These are phyloP conservation scores for Chalciporus piperatus DNA, from an alignment of 768 basidiomycete genomes.

Conservation along the genomic window DNA sequence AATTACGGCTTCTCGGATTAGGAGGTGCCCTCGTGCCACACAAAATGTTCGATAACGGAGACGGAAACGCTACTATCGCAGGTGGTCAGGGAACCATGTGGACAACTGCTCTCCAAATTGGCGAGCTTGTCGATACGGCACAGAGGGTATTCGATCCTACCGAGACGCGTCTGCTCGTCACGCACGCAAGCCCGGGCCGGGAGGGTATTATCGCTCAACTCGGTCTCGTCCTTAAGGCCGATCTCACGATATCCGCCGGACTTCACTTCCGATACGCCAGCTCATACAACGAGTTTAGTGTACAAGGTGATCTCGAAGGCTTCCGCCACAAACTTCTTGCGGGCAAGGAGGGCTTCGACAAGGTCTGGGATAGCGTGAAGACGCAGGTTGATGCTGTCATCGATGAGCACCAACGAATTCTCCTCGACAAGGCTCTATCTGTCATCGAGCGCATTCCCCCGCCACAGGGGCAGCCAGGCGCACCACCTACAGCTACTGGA, in stretches of 20 bases:
- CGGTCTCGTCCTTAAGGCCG: constrained; percentile 86
- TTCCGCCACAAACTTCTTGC: constrained; percentile 76
- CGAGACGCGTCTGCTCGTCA: constrained; percentile 91
- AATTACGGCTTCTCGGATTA: constrained; percentile 90
- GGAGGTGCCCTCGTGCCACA: constrained; percentile 94
- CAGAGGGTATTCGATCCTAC: constrained; percentile 89
- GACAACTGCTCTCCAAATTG: constrained; percentile 96
- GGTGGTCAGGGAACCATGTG: constrained; percentile 99
- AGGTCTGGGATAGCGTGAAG: constrained; percentile 95
- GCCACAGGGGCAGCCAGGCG: constrained; percentile 35
- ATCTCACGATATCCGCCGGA: constrained; percentile 90
- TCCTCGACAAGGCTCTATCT: constrained; percentile 85
- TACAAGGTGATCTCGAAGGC: constrained; percentile 84
- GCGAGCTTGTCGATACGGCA: constrained; percentile 96
- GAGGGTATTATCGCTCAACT: constrained; percentile 93
- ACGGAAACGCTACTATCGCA: constrained; percentile 94
- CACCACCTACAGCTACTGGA: constrained; percentile 48
- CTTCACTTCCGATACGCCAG: constrained; percentile 97
- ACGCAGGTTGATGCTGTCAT: constrained; percentile 87
- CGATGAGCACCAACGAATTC: constrained; percentile 83
- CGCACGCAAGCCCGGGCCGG: constrained; percentile 88
- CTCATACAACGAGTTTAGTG: constrained; percentile 95
- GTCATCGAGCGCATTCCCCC: constrained; percentile 81
- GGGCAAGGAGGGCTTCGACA: constrained; percentile 82
- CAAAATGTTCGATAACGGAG: constrained; percentile 93